Evolutionary conservation across 2,329 filamentous ascomycete species (phyloP), one percentile per base, ranked within the genome.

Genomic region (Aspergillus fumigatiaffinis): DNA sequence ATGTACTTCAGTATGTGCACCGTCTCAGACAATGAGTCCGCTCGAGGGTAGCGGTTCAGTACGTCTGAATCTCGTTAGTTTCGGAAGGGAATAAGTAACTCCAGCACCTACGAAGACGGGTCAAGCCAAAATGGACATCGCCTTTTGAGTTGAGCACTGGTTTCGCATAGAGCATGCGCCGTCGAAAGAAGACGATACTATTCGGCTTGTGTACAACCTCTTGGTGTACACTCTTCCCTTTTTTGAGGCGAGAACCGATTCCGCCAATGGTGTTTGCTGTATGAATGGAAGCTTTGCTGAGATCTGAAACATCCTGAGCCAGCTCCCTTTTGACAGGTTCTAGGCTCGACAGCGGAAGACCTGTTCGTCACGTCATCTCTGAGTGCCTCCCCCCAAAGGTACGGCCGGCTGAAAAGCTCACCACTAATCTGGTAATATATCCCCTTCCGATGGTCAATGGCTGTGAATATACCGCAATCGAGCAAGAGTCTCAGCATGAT

Each of bases 1-100:
- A 99, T 87, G 73, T 97, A 93, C 79, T 93, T 94, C 83, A 96
- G 85, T 21, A 96, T 75, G 64, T 89, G 90, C 10, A 86, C 68
- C 0, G 86, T 89, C 60, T 88, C 82, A 12, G 74, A 68, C 1
- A 78, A 66, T 60, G 44, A 73, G 58, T 65, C 82, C 67, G 38
- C 57, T 3, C 65, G 63, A 9, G 81, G 74, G 62, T 82, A 89
- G 23, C 91, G 85, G 68, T 94, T 96, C 25, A 97, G 74, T 2
- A 92, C 86, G 77, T 97, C 91, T 95, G 68, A 10, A 42, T 2
- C 10, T 20, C 2, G 49, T 58, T 12, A 55, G 26, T 28, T 20
- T 10, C 28, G 4, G 6, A 23, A 25, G 23, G 2, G 44, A 23
- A 12, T 3, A 5, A 20, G 44, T 12, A 14, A 8, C 14, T 25